Evolutionary conservation across 2,329 filamentous ascomycete genomes (phyloP).

Genomic region (Fusarium illudens): DNA sequence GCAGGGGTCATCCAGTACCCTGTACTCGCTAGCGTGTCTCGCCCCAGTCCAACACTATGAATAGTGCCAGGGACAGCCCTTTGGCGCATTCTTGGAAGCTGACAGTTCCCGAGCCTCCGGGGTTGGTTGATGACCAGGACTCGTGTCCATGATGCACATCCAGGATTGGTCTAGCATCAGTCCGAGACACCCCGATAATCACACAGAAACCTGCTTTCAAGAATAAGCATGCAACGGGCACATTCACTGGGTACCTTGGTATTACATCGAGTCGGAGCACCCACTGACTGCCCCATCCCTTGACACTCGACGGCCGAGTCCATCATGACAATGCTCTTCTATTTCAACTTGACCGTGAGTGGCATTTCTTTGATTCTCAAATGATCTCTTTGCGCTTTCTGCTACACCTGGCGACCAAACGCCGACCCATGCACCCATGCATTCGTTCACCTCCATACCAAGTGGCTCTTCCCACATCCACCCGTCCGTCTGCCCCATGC

Average conservation of each 20-base stretch:
- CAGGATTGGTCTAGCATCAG: constrained; percentile 4
- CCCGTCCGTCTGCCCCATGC: constrained; percentile 16
- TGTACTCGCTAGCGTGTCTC: constrained; percentile 20
- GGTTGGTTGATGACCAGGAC: neutral
- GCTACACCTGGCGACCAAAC: constrained; percentile 40
- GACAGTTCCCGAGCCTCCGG: constrained; percentile 11
- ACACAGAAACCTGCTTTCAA: neutral
- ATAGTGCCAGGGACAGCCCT: neutral
- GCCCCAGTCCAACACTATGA: neutral
- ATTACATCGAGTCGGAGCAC: neutral
- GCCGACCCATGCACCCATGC: constrained; percentile 36
- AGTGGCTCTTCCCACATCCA: constrained; percentile 32
- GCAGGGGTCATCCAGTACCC: constrained; percentile 1
- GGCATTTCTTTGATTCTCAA: constrained; percentile 42
- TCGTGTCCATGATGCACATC: neutral
- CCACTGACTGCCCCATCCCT: constrained; percentile 1
- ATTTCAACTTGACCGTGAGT: constrained; percentile 22
- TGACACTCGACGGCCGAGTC: neutral
- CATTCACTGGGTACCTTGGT: neutral
- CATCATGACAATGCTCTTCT: neutral
- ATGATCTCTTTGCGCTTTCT: constrained; percentile 41
- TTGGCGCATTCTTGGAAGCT: constrained; percentile 1
- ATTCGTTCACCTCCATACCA: constrained; percentile 33
- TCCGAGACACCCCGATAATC: neutral
- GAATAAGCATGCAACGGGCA: neutral